Evolutionary conservation across 495 filamentous ascomycete genomes (phyloP), one percentile per base, ranked within the genome.

Genomic region (Talaromyces stipitatus): DNA sequence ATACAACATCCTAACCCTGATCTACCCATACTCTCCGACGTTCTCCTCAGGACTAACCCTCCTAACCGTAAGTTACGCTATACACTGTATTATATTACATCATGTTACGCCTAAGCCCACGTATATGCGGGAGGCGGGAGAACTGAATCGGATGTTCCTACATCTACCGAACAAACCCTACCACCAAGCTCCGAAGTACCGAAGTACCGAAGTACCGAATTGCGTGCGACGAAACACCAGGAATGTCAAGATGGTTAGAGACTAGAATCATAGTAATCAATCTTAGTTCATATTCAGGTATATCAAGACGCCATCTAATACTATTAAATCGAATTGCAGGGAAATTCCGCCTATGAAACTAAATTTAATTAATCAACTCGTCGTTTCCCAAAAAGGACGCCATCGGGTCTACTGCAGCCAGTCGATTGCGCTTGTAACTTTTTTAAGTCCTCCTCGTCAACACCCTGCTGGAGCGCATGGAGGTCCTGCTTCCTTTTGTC

Each of bases 381-480:
- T 33, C 12, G 30, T 33, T 6, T 33, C 30, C 30, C 30, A 12
- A 33, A 33, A 33, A 33, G 6, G 12, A 33, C 30, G n/a, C n/a
- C n/a, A n/a, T n/a, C n/a, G n/a, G n/a, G 7, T 33, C 30, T 33
- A 33, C 6, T 33, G 30, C 30, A 33, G 30, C 30, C 6, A 12
- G 30, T 33, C 30, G 30, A 33, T 33, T 33, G 30, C 6, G 30
- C 30, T 33, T 75, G 71, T 30, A 12, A 33, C 6, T 33, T 6
- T 33, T 33, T n/a, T n/a, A n/a, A n/a, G n/a, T n/a, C n/a, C n/a
- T n/a, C n/a, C n/a, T n/a, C n/a, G n/a, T n/a, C n/a, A n/a, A n/a
- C n/a, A n/a, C n/a, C n/a, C n/a, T n/a, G n/a, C n/a, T n/a, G n/a
- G n/a, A n/a, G n/a, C n/a, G n/a, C n/a, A n/a, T n/a, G n/a, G n/a